A percentile compares a stretch with the other conserved stretches of the same genome.
phyloP scores from a whole-genome alignment of 2,329 filamentous ascomycete species.

The Hypoxylon sp. region DNA sequence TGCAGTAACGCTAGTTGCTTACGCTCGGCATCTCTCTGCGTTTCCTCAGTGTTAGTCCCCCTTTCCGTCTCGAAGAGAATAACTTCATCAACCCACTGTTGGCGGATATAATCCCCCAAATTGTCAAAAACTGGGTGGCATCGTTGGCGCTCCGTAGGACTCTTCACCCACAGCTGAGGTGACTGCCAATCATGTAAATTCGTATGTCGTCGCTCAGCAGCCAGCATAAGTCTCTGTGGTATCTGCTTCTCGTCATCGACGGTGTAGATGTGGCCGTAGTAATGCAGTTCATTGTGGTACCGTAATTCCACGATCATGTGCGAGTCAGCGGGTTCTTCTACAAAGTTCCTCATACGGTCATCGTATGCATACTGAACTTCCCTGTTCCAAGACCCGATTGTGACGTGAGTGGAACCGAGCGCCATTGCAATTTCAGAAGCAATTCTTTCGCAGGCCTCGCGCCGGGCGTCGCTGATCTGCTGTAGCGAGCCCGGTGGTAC shows the following conservation, averaged over 20 bases:
- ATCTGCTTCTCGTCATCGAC: not conserved
- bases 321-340: not conserved
- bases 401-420: not conserved
- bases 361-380: not conserved
- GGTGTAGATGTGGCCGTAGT: not conserved
- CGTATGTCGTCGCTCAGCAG: not conserved
- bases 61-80: not conserved
- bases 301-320: not conserved
- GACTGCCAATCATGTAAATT: not conserved
- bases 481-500: not conserved
- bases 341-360: not conserved
- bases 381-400: not conserved
- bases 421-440: not conserved
- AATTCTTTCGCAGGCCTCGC: not conserved
- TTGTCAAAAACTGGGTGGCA: not conserved
- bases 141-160: not conserved
- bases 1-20: not conserved
- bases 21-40: not conserved
- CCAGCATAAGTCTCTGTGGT: not conserved
- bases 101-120: not conserved
- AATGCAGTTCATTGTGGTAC: not conserved
- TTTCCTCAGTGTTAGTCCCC: no score
- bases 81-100: not conserved
- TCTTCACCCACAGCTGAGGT: not conserved
- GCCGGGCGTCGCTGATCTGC: not conserved